Evolutionary conservation across 2,329 filamentous ascomycete species (phyloP).

Genomic region (Cryphonectria naterciae): DNA sequence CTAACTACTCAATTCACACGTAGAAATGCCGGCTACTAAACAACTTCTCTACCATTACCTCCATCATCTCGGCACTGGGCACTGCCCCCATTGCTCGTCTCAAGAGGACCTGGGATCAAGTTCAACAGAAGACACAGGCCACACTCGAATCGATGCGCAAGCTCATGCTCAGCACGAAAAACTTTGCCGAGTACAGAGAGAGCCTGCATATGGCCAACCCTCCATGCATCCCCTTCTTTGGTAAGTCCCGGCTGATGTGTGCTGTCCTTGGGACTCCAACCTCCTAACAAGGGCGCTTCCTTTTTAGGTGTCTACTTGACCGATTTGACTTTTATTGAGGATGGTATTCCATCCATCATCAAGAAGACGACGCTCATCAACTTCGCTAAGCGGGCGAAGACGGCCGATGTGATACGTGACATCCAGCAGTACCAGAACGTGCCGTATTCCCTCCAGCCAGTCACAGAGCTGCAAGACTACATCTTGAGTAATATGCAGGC

Average conservation of each 20-base stretch:
- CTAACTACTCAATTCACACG: slow-evolving; percentile 42
- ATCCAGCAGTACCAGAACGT: slow-evolving; percentile 99
- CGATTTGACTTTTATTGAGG: slow-evolving; percentile 97
- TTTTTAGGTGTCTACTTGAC: slow-evolving; percentile 86
- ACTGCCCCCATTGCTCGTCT: slow-evolving; percentile 94
- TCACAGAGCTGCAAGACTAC: slow-evolving; percentile 93
- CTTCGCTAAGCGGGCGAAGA: slow-evolving; percentile 97
- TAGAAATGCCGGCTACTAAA: slow-evolving; percentile 93
- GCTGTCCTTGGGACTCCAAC: slow-evolving; percentile 8
- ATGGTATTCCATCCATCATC: slow-evolving; percentile 93
- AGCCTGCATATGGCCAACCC: slow-evolving; percentile 90
- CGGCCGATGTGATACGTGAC: slow-evolving; percentile 95
- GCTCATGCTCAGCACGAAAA: slow-evolving; percentile 96
- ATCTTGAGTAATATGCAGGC: slow-evolving; percentile 95
- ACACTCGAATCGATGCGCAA: slow-evolving; percentile 89
- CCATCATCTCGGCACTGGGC: slow-evolving; percentile 93
- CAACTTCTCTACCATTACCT: slow-evolving; percentile 97
- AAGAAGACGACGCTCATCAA: slow-evolving; percentile 98
- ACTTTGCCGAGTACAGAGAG: slow-evolving; percentile 96
- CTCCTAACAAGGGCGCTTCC: slow-evolving; percentile 19
- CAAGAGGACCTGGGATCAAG: slow-evolving; percentile 91
- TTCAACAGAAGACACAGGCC: slow-evolving; percentile 80
- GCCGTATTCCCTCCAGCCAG: slow-evolving; percentile 88
- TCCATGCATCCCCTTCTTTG: slow-evolving; percentile 97
- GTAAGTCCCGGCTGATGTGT: slow-evolving; percentile 52